Evolutionary conservation across 257 asterid species (phyloP), one percentile per base, ranked within the genome.

Genomic region (Buddleja alternifolia): DNA sequence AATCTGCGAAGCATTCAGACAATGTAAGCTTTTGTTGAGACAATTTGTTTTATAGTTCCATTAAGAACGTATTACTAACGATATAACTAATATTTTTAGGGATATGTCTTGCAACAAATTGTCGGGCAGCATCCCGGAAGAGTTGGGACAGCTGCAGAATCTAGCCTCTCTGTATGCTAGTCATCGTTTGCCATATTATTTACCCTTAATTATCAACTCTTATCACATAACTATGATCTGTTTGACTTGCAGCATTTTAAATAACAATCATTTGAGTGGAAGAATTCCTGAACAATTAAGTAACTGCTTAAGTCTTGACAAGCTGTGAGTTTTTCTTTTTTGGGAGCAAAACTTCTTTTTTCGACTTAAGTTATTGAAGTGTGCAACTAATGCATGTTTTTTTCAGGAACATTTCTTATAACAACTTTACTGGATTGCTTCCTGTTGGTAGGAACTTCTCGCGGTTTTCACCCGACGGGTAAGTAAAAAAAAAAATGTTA

Each of bases 91-190:
- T n/a, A n/a, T 62, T 69, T 69, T 17, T 62, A 94, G 97, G 60
- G 99, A 94, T 73, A 73, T 87, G 78, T 91, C 99, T 8, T 82
- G 75, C 84, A 94, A 94, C 86, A 84, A 69, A 55, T 54, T 94
- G 34, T 83, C 85, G 8, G 93, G 93, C 44, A 39, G 72, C 70
- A 80, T 94, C 45, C 99, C 99, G 3, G 81, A 64, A 64, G 97
- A 91, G 74, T 60, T 94, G 70, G 99, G 99, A 39, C 99, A 86
- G 69, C 88, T 94, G 71, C 97, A 91, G 82, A 89, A 86, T 77
- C 83, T 91, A 61, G 93, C 74, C 54, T 75, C 89, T 48, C 96
- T 94, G 99, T 94, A 82, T 24, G 90, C 78, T 67, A 15, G 6
- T 59, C 4, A 3, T 46, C 21, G 8, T 14, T 16, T 19, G 5